Evolutionary conservation across 2,329 filamentous ascomycete species (phyloP).

Genomic region (Epichloe baconii): DNA sequence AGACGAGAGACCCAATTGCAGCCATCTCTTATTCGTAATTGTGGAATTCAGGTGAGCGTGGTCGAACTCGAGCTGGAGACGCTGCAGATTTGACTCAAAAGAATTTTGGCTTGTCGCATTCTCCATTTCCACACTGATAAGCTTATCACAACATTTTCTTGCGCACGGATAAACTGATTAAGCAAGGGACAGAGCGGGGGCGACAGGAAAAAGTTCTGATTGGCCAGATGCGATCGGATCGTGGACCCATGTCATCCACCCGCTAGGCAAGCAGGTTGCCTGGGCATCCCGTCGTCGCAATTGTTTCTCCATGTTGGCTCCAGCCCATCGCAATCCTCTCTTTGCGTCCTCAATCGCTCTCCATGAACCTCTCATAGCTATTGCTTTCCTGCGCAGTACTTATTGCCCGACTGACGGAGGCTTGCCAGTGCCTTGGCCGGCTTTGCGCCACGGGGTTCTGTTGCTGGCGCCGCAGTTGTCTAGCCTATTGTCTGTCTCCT

Average conservation of each 20-base stretch:
- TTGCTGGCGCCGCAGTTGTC: conserved; percentile 1
- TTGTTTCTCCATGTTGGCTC: background rate
- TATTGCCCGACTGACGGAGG: background rate
- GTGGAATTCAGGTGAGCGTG: background rate
- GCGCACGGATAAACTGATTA: conserved; percentile 19
- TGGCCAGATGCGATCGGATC: background rate
- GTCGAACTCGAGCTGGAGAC: background rate
- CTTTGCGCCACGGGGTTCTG: background rate
- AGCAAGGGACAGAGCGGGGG: conserved; percentile 10
- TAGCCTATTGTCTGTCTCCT: conserved; percentile 3
- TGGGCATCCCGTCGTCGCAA: background rate
- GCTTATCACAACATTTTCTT: background rate
- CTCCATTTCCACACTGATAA: background rate
- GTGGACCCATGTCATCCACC: background rate
- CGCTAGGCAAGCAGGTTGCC: background rate
- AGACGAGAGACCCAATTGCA: conserved; percentile 79
- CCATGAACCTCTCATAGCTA: background rate
- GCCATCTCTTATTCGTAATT: conserved; percentile 45
- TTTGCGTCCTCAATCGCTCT: background rate
- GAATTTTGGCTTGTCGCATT: background rate
- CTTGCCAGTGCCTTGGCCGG: background rate
- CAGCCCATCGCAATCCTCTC: background rate
- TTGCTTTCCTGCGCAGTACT: background rate
- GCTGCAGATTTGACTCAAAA: background rate
- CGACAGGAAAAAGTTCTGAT: conserved; percentile 12